Base-by-base conservation (phyloP, 345 rosid species). In the Ricinus communis region DNA sequence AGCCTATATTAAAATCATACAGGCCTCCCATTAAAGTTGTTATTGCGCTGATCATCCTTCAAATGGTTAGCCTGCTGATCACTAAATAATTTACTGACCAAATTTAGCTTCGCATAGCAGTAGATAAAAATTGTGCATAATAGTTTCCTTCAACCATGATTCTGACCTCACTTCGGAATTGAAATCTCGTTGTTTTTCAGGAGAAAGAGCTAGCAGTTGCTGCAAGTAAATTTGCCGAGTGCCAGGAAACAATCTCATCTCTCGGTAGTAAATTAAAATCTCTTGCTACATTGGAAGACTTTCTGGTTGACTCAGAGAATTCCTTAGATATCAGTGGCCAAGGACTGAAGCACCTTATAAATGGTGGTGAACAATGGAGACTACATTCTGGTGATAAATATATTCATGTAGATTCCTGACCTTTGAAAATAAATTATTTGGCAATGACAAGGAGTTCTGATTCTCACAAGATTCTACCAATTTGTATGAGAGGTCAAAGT, bases 211-310 rank as follows among this genome's bases (percentile, higher is more conserved):
- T 93, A 60, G 85, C 86, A 43, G 68, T 73, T 38, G 92, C 96
- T 68, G 91, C 97, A 46, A 76, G 79, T 54, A 87, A 83, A 79
- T 80, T 88, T 58, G 91, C 92, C 7, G 97, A 91, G 62, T 93
- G 98, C 85, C 93, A 93, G 76, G 91, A 83, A 73, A 93, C 98
- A 33, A 91, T 93, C 33, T 81, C 92, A 45, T 89, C 96, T 41
- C 85, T 93, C 5, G 83, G 90, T 8, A 85, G 49, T 77, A 82
- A 82, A 75, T 76, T 93, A 76, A 84, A 82, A 55, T 86, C 89
- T 60, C 94, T 91, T 2, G 86, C 89, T 31, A 57, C 87, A 15
- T 55, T 87, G 45, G 93, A 91, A 5, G 92, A 91, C 74, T 79
- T 87, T 71, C 70, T 86, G 45, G 33, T 75, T 5, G 90, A 85